phyloP scores from a whole-genome alignment of 2,329 filamentous ascomycete genomes.

The Zymoseptoria tritici region DNA sequence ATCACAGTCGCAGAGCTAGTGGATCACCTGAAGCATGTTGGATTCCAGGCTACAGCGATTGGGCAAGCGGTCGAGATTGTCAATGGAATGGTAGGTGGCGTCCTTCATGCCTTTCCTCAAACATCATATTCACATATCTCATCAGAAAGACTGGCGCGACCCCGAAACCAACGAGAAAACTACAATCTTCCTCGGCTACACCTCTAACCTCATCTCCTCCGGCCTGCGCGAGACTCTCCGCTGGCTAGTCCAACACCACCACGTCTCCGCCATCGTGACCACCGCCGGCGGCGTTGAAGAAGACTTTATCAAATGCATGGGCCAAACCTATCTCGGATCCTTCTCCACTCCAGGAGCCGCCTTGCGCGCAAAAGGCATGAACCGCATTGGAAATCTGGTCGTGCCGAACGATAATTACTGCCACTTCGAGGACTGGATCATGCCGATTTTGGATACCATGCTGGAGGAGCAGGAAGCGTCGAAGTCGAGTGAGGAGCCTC shows the following conservation, averaged over 20 bases:
- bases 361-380: constrained; percentile 77
- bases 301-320: constrained; percentile 97
- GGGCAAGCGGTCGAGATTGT: constrained; percentile 85
- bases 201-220: constrained; percentile 94
- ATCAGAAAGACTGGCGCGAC: constrained; percentile 70
- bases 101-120: constrained; percentile 2
- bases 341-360: constrained; percentile 71
- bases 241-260: constrained; percentile 85
- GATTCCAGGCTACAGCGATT: constrained; percentile 72
- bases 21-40: constrained; percentile 76
- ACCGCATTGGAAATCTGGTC: constrained; percentile 90
- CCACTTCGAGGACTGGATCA: constrained; percentile 93
- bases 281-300: constrained; percentile 94
- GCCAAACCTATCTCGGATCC: constrained; percentile 82
- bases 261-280: constrained; percentile 88
- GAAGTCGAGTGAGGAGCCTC: constrained; percentile 55
- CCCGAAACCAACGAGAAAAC: constrained; percentile 70
- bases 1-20: constrained; percentile 83
- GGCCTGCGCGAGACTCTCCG: constrained; percentile 85
- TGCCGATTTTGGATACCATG: constrained; percentile 92
- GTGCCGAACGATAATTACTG: constrained; percentile 98
- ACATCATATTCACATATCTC: neutral
- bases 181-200: constrained; percentile 96
- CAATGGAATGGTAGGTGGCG: constrained; percentile 76
- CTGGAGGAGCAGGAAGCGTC: constrained; percentile 84